These are phyloP conservation scores for Dactylellina drechsleri DNA, from an alignment of 2,329 filamentous ascomycete species.

Conservation along the genomic window DNA sequence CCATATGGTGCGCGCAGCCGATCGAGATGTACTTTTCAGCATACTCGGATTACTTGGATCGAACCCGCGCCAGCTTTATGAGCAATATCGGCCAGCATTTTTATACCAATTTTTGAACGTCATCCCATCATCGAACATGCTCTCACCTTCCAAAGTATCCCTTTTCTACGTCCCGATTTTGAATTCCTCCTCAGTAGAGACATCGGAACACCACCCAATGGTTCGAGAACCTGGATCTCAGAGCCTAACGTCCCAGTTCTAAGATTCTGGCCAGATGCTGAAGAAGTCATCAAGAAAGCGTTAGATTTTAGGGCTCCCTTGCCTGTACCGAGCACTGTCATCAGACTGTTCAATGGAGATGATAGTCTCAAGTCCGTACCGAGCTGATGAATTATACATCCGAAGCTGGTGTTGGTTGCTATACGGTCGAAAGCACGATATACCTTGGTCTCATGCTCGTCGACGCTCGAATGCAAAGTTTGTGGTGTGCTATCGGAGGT, in stretches of 20 bases:
- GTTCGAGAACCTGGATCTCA: slow-evolving; percentile 21
- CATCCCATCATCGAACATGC: too few relatives aligned
- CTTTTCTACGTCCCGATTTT: background rate
- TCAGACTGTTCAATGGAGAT: slow-evolving; percentile 3
- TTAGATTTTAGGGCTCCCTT: too few relatives aligned
- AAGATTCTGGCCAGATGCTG: background rate
- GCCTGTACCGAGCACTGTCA: too few relatives aligned
- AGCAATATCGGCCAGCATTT: background rate
- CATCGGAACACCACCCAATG: slow-evolving; percentile 8
- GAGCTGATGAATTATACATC: slow-evolving; percentile 9
- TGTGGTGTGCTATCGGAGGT: slow-evolving; percentile 21
- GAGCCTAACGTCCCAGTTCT: slow-evolving; percentile 26
- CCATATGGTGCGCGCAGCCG: slow-evolving; percentile 24
- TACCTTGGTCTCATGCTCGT: slow-evolving; percentile 19
- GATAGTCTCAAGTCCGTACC: slow-evolving; percentile 8
- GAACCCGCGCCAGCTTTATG: background rate
- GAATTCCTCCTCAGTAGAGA: slow-evolving; percentile 19
- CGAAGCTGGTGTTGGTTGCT: slow-evolving; percentile 15
- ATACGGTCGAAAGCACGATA: slow-evolving; percentile 23
- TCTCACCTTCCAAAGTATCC: too few relatives aligned
- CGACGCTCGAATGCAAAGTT: slow-evolving; percentile 20
- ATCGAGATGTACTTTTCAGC: slow-evolving; percentile 10
- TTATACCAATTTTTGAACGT: too few relatives aligned
- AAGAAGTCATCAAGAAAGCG: background rate
- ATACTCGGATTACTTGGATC: slow-evolving; percentile 11